A percentile compares a stretch with the other conserved stretches of the same genome.
phyloP scores from a whole-genome alignment of 2,329 filamentous ascomycete species.

The Cytospora schulzeri region DNA sequence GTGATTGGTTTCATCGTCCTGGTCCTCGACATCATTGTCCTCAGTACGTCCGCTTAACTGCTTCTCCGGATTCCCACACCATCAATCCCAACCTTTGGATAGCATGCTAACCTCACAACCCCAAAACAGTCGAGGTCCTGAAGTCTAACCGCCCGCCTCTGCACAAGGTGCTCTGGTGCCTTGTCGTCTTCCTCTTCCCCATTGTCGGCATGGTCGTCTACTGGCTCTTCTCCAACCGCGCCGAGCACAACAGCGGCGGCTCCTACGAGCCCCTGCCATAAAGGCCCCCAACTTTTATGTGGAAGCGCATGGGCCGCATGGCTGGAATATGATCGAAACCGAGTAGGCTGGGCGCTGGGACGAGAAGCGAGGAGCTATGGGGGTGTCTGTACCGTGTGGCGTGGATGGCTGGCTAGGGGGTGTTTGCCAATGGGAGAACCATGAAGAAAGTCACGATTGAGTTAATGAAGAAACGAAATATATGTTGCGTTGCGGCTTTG shows the following conservation, averaged over 20 bases:
- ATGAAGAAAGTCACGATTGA: neutral
- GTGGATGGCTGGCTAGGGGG: neutral
- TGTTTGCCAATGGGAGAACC: neutral
- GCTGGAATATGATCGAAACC: neutral
- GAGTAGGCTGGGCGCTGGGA: neutral
- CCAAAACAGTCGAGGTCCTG: conserved; percentile 59
- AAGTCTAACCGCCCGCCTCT: conserved; percentile 61
- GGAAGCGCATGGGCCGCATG: neutral
- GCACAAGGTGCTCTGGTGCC: conserved; percentile 63
- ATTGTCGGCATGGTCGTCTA: conserved; percentile 64
- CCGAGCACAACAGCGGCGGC: conserved; percentile 52
- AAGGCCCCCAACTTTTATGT: neutral
- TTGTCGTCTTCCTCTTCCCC: conserved; percentile 67
- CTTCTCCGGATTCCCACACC: neutral
- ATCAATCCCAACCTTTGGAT: neutral
- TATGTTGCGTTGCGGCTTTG: neutral
- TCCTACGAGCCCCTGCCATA: conserved; percentile 56
- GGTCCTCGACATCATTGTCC: conserved; percentile 64
- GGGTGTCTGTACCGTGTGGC: neutral
- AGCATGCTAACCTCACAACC: neutral
- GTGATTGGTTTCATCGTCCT: conserved; percentile 63
- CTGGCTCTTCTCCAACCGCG: conserved; percentile 65
- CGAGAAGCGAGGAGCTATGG: neutral
- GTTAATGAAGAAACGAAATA: neutral
- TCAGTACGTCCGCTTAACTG: conserved; percentile 48